These are phyloP conservation scores for Phyllostachys edulis DNA, from an alignment of 176 grass and related monocot species.

Conservation along the genomic window DNA sequence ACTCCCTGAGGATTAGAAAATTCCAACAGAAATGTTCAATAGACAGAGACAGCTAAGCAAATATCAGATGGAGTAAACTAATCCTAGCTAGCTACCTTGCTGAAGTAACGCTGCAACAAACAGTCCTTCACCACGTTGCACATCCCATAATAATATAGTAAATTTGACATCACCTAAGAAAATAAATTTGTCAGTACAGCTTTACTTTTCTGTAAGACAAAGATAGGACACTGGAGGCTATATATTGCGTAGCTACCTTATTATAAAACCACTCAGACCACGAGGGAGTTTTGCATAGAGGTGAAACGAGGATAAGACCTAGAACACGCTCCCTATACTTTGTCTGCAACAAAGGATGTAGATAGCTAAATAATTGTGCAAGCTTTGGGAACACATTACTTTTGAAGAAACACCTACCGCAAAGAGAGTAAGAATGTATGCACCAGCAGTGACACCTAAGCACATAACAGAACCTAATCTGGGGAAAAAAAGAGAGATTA, in stretches of 20 bases:
- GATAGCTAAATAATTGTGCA: constrained; percentile 18
- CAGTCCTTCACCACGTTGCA: constrained; percentile 85
- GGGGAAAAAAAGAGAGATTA: constrained; percentile 14
- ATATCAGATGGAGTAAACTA: background rate
- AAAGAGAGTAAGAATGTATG: constrained; percentile 96
- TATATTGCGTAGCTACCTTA: constrained; percentile 52
- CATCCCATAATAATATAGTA: constrained; percentile 96
- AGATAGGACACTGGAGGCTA: constrained; percentile 1
- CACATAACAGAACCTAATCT: constrained; percentile 95
- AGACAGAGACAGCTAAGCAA: background rate
- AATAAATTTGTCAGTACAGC: constrained; percentile 31
- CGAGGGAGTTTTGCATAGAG: constrained; percentile 87
- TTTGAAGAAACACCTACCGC: constrained; percentile 60
- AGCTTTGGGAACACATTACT: constrained; percentile 19
- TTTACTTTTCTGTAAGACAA: background rate
- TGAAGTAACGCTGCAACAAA: constrained; percentile 89
- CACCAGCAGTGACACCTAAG: constrained; percentile 91
- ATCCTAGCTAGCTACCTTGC: constrained; percentile 60
- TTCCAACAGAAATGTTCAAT: constrained; percentile 20
- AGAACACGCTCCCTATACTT: constrained; percentile 85
- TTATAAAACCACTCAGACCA: constrained; percentile 97
- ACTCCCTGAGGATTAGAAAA: constrained; percentile 61
- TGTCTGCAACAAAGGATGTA: constrained; percentile 46
- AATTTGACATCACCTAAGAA: constrained; percentile 79
- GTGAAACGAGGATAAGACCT: constrained; percentile 89